A percentile compares a stretch with the other conserved stretches of the same genome.
These are phyloP conservation scores for Taphrina wiesneri DNA, from an alignment of 1,139 yeast genomes.

Conservation along the genomic window DNA sequence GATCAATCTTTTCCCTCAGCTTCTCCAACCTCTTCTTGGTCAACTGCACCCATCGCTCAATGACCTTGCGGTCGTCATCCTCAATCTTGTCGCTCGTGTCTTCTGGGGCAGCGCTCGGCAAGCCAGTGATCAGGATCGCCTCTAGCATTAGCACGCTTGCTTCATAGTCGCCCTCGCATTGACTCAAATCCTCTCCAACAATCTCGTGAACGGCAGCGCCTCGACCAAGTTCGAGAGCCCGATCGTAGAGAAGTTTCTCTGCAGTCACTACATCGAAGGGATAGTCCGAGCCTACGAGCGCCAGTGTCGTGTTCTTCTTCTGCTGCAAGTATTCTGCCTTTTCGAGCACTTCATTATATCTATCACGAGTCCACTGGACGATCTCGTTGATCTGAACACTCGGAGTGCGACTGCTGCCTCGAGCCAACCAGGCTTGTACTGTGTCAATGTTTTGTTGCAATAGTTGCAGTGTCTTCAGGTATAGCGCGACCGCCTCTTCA, in stretches of 20 bases:
- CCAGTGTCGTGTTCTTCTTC: conserved; percentile 41
- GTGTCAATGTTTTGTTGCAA: conserved; percentile 81
- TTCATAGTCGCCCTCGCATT: conserved; percentile 51
- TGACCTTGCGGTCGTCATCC: conserved; percentile 68
- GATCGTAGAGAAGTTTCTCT: conserved; percentile 82
- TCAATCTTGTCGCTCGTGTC: conserved; percentile 51
- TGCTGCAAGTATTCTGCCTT: conserved; percentile 76
- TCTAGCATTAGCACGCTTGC: conserved; percentile 36
- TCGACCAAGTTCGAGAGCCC: conserved; percentile 90
- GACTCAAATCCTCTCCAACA: conserved; percentile 69
- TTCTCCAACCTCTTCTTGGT: conserved; percentile 16
- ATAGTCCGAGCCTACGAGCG: conserved; percentile 24
- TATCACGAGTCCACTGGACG: conserved; percentile 90
- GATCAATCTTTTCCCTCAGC: conserved; percentile 21
- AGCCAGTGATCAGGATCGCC: conserved; percentile 36
- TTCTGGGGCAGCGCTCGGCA: neutral
- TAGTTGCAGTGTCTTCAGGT: conserved; percentile 77
- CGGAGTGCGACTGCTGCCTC: conserved; percentile 45
- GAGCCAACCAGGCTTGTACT: conserved; percentile 48
- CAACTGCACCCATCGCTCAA: conserved; percentile 51
- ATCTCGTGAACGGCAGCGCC: conserved; percentile 87
- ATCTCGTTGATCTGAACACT: conserved; percentile 59
- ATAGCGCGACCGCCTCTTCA: conserved; percentile 81
- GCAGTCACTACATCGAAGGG: conserved; percentile 53
- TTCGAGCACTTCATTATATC: conserved; percentile 83